A percentile compares a stretch with the other conserved stretches of the same genome.
phyloP scores from a whole-genome alignment of 495 filamentous ascomycete genomes.

The Umbilicaria muhlenbergii region DNA sequence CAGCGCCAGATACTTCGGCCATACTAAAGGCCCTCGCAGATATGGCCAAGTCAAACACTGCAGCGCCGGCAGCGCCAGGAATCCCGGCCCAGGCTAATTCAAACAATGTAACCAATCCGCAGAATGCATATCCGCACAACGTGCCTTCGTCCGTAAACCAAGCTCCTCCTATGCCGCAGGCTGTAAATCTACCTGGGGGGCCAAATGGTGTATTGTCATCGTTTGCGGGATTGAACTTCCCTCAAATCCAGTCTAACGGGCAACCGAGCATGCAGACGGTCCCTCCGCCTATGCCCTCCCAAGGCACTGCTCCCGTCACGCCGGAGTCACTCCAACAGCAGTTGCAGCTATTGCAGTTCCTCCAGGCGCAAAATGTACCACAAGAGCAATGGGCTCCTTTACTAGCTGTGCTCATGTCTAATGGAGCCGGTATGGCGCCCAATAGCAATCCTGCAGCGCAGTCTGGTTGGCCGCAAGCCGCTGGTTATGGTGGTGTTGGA shows the following conservation, averaged over 20 bases:
- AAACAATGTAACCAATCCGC: constrained; percentile 39
- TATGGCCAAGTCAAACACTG: constrained; percentile 68
- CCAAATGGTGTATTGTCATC: constrained; percentile 30
- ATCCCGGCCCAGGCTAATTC: constrained; percentile 33
- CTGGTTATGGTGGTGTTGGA: constrained; percentile 20
- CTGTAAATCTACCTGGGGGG: constrained; percentile 47
- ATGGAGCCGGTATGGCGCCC: constrained; percentile 13
- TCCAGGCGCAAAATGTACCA: constrained; percentile 41
- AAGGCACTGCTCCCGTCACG: constrained; percentile 17
- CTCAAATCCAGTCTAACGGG: constrained; percentile 10
- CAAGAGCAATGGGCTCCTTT: constrained; percentile 45
- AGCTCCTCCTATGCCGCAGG: constrained; percentile 27
- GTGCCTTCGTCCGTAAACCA: constrained; percentile 33
- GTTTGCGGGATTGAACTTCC: constrained; percentile 25
- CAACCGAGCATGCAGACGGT: constrained; percentile 11
- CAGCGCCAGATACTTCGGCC: constrained; percentile 44
- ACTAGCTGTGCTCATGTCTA: constrained; percentile 28
- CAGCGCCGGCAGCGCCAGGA: constrained; percentile 37
- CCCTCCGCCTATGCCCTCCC: constrained; percentile 19
- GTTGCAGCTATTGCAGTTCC: constrained; percentile 41
- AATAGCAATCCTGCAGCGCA: constrained; percentile 18
- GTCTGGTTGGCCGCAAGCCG: constrained; percentile 6
- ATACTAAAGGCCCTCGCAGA: constrained; percentile 74
- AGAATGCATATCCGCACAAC: constrained; percentile 26
- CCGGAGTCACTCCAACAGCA: constrained; percentile 43